Evolutionary conservation across 2,329 filamentous ascomycete species (phyloP).

Genomic region (Fusarium citri): DNA sequence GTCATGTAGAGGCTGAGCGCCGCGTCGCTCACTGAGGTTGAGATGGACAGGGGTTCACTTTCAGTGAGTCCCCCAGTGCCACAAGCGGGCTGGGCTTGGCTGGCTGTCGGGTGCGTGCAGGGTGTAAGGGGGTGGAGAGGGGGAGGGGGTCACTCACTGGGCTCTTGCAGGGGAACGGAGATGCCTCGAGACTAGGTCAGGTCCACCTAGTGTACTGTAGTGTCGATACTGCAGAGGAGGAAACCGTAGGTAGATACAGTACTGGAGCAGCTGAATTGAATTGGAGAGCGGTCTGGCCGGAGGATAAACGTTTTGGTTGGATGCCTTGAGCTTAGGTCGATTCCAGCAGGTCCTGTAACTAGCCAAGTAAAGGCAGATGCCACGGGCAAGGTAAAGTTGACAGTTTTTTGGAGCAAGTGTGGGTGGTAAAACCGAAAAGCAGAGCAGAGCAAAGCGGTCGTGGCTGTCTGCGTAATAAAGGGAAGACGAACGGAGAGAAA

Average conservation of each 20-base stretch:
- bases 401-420: not conserved
- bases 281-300: constrained; percentile 29
- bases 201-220: constrained; percentile 10
- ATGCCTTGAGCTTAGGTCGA: constrained; percentile 11
- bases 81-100: constrained; percentile 32
- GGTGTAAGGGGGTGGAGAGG: not conserved
- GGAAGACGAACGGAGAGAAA: not conserved
- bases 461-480: constrained; percentile 11
- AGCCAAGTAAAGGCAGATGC: constrained; percentile 19
- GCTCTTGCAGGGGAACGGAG: constrained; percentile 28
- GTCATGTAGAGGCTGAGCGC: constrained; percentile 56
- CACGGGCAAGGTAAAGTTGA: constrained; percentile 9
- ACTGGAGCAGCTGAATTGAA: not conserved
- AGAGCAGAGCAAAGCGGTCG: constrained; percentile 29
- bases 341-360: not conserved
- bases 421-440: constrained; percentile 31
- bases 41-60: constrained; percentile 24
- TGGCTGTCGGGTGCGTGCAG: constrained; percentile 8
- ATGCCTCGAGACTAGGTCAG: constrained; percentile 37
- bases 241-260: constrained; percentile 3
- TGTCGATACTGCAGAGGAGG: constrained; percentile 2
- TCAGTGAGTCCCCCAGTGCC: constrained; percentile 27
- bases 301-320: constrained; percentile 25
- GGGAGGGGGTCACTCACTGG: constrained; percentile 17
- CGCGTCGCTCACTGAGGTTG: constrained; percentile 18